phyloP scores from a whole-genome alignment of 2,329 filamentous ascomycete genomes.

The Cladosporium phlei region DNA sequence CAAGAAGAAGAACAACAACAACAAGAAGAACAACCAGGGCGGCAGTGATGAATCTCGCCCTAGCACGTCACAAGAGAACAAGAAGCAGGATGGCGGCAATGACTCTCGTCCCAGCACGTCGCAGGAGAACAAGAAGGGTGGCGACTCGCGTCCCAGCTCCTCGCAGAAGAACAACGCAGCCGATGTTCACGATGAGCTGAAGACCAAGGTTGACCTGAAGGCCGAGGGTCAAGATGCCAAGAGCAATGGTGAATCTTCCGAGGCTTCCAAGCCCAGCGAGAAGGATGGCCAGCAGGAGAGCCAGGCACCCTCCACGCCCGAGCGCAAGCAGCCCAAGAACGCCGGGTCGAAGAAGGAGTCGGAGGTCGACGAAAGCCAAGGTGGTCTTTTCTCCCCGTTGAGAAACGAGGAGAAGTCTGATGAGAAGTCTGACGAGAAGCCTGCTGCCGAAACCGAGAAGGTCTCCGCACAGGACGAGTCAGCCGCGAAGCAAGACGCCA shows the following conservation, averaged over 20 bases:
- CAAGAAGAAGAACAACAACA: conserved; percentile 11
- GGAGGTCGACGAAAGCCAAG: not conserved
- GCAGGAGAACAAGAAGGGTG: conserved; percentile 3
- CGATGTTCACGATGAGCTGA: conserved; percentile 4
- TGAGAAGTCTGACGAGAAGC: conserved; percentile 8
- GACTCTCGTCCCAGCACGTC: conserved; percentile 7
- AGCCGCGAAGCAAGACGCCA: conserved; percentile 23
- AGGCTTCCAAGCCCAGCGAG: conserved; percentile 5
- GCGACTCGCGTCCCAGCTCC: conserved; percentile 2
- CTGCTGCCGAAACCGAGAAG: conserved; percentile 13
- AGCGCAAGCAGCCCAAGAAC: conserved; percentile 8
- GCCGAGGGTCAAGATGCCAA: not conserved
- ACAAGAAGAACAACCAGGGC: conserved; percentile 8
- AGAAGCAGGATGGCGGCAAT: not conserved
- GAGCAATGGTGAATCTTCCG: not conserved
- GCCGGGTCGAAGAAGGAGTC: conserved; percentile 7
- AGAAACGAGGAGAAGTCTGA: conserved; percentile 8
- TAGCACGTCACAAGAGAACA: not conserved
- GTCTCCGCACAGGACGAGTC: conserved; percentile 15
- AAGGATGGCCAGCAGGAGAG: conserved; percentile 9
- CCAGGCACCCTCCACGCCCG: conserved; percentile 2
- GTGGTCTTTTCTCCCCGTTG: conserved; percentile 3
- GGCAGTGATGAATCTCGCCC: not conserved
- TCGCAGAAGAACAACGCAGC: conserved; percentile 5
- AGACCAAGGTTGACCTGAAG: conserved; percentile 7